Percentiles rank a stretch among this genome's conserved stretches.
Evolutionary conservation across 441 rosid genomes (phyloP).

Genomic region (Populus tomentosa): DNA sequence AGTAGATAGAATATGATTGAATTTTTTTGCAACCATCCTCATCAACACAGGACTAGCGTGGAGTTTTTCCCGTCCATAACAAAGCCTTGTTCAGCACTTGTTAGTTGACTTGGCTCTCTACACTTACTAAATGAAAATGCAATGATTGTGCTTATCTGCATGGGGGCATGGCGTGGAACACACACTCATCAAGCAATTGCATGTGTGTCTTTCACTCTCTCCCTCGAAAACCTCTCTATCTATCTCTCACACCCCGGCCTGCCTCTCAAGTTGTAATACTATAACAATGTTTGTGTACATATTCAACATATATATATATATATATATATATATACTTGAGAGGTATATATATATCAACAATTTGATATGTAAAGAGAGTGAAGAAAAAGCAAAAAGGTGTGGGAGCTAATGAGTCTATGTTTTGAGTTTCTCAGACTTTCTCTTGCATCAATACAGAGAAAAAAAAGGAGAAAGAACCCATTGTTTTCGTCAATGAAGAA

Average conservation of each 20-base stretch:
- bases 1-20: too few relatives aligned
- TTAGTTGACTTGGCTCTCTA: neutral
- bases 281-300: neutral
- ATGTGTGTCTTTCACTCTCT: slow-evolving; percentile 25
- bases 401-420: slow-evolving; percentile 9
- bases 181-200: slow-evolving; percentile 48
- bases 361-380: neutral
- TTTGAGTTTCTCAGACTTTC: slow-evolving; percentile 39
- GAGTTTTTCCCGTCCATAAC: neutral
- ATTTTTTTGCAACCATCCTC: neutral
- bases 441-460: slow-evolving; percentile 40
- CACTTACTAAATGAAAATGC: neutral
- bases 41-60: neutral
- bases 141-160: slow-evolving; percentile 43
- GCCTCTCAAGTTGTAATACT: neutral
- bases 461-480: slow-evolving; percentile 20
- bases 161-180: slow-evolving; percentile 41
- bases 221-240: slow-evolving; percentile 3
- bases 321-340: too few relatives aligned
- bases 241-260: neutral
- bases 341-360: neutral
- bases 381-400: neutral
- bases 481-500: slow-evolving; percentile 27
- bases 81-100: neutral
- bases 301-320: too few relatives aligned